Evolutionary conservation across 306 rosid species (phyloP).

Genomic region (Begonia peltatifolia): DNA sequence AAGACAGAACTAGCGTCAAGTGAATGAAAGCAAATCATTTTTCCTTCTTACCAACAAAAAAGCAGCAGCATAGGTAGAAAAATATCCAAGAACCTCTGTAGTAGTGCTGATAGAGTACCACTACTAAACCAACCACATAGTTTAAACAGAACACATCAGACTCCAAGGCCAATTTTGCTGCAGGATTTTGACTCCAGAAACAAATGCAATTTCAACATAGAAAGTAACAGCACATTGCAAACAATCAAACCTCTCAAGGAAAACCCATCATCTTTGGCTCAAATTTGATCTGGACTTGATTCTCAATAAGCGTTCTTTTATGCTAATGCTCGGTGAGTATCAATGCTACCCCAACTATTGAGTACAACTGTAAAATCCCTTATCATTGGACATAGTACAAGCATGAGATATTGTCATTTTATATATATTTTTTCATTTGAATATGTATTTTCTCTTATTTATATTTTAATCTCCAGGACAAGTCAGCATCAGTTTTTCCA

Average conservation of each 20-base stretch:
- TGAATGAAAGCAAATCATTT: constrained; percentile 30
- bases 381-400: constrained; percentile 18
- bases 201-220: constrained; percentile 33
- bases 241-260: constrained; percentile 50
- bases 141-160: constrained; percentile 61
- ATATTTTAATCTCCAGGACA: too few relatives aligned
- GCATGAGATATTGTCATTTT: constrained; percentile 10
- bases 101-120: constrained; percentile 86
- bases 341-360: constrained; percentile 21
- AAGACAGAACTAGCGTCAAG: constrained; percentile 35
- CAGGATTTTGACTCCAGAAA: constrained; percentile 56
- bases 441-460: too few relatives aligned
- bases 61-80: constrained; percentile 98
- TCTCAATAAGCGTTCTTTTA: constrained; percentile 34
- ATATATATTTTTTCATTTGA: too few relatives aligned
- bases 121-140: constrained; percentile 49
- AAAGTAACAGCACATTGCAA: constrained; percentile 36
- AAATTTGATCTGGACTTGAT: constrained; percentile 38
- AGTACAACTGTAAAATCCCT: constrained; percentile 18
- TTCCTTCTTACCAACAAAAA: constrained; percentile 89
- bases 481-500: too few relatives aligned
- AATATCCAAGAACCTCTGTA: constrained; percentile 86
- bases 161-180: constrained; percentile 68
- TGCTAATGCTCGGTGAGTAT: constrained; percentile 25
- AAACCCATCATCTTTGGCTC: constrained; percentile 52